Base-by-base conservation (phyloP, 495 filamentous ascomycete species). In the Aspergillus hancockii region DNA sequence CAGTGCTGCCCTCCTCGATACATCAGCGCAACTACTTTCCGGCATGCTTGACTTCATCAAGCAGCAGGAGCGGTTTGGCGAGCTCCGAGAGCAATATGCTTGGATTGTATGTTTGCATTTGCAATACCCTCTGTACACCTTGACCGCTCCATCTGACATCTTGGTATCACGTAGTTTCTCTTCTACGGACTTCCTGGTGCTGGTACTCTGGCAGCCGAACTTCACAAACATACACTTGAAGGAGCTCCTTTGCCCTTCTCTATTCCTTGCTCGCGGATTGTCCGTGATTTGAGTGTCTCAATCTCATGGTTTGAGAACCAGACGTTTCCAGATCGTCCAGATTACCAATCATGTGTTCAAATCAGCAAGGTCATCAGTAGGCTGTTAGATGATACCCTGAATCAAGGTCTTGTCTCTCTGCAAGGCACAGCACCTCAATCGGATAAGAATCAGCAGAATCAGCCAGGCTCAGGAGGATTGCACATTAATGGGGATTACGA, bases 111-210 rank as follows among this genome's bases (percentile, higher is more conserved):
- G 50, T 32, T 28, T 16, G 25, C 23, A 4, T 30, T 3, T 16
- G n/a, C 2, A 45, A 19, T 2, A 45, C 8, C 18, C 41, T 8
- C 7, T 21, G 19, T 45, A 21, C 9, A 18, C 7, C 6, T 43
- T 36, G 10, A 13, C 8, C 50, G 31, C 9, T 36, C 10, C 30
- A 19, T 12, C 22, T 38, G 30, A 52, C 34, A 8, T 14, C 30
- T 38, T 21, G 16, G 3, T 25, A 18, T 57, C 31, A 38, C 21
- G 0, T 28, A 58, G 55, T 52, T 58, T 43, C 34, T 58, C 31
- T 50, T 50, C 16, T 58, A 58, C 46, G 30, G 45, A 8, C 55
- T 58, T 28, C 55, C 55, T 19, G 55, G 55, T 10, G 55, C 55
- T 3, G 55, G 55, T 8, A 58, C 28, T 4, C 55, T 58, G 16